Conservation (phyloP, 116 monocot genomes). For the Zostera marina region DNA sequence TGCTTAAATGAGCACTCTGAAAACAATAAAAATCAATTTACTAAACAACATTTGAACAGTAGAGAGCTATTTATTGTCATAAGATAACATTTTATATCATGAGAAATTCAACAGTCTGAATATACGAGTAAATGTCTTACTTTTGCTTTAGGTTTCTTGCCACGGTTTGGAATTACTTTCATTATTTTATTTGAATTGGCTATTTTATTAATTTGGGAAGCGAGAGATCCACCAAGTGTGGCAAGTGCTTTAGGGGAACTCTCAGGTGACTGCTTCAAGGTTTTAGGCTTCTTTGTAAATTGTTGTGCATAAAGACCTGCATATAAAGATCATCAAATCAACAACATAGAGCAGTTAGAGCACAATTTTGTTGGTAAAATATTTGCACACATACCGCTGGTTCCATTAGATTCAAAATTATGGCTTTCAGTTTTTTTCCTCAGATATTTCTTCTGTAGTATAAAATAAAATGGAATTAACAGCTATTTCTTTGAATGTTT, state of each 20-base stretch:
- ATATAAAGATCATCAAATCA: background rate
- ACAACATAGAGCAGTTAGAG: background rate
- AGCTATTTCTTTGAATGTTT: too few species aligned
- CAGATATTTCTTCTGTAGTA: conserved; percentile 48
- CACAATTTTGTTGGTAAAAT: background rate
- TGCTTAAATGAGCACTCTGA: too few species aligned
- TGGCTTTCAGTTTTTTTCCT: conserved; percentile 55
- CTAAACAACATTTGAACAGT: too few species aligned
- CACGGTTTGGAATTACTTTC: conserved; percentile 56
- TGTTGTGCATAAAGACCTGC: conserved; percentile 41
- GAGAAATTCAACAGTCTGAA: too few species aligned
- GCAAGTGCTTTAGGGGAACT: conserved; percentile 30
- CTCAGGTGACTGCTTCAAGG: conserved; percentile 38
- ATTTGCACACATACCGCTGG: conserved; percentile 27
- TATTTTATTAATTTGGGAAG: conserved; percentile 96
- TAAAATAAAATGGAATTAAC: background rate
- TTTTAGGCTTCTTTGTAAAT: conserved; percentile 64
- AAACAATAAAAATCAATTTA: too few species aligned
- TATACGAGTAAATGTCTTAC: conserved; percentile 18
- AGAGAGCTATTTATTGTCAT: too few species aligned
- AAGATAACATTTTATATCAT: too few species aligned
- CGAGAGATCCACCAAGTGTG: conserved; percentile 40
- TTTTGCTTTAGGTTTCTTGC: conserved; percentile 75
- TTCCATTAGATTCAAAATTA: conserved; percentile 65
- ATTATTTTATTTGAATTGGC: conserved; percentile 70